These are phyloP conservation scores for Circinella minor DNA, from an alignment of 371 early-diverging fungal species.

Conservation along the genomic window DNA sequence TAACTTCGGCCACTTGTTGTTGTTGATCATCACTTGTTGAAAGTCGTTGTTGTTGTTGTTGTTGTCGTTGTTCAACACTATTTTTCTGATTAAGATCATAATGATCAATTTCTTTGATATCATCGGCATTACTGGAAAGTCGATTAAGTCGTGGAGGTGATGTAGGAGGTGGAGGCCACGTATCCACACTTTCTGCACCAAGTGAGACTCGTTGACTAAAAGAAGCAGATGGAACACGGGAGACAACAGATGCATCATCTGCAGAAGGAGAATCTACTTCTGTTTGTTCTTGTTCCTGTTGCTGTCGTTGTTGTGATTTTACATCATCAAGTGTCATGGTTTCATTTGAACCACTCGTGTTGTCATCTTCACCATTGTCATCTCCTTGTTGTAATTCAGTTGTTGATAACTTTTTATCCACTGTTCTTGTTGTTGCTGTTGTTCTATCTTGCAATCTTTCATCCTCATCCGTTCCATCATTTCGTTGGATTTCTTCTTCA, in stretches of 20 bases:
- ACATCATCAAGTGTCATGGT: neutral
- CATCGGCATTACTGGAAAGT: neutral
- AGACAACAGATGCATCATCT: slow-evolving; percentile 16
- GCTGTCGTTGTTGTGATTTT: neutral
- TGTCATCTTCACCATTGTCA: neutral
- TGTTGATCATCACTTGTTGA: neutral
- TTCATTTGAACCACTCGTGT: neutral
- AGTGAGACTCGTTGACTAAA: slow-evolving; percentile 21
- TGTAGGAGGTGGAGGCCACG: slow-evolving; percentile 23
- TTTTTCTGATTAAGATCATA: neutral
- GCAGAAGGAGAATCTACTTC: neutral
- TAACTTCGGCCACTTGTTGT: neutral
- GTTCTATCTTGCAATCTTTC: neutral
- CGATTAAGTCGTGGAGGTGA: neutral
- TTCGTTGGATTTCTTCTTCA: neutral
- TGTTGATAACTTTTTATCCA: neutral
- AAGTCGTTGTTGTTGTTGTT: neutral
- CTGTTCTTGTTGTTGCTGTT: neutral
- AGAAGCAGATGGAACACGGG: slow-evolving; percentile 19
- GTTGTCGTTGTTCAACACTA: neutral
- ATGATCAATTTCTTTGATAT: slow-evolving; percentile 1
- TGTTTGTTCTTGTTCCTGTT: neutral
- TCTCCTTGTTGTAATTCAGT: neutral
- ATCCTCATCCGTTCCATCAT: neutral
- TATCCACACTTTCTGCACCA: slow-evolving; percentile 28